A percentile compares a stretch with the other conserved stretches of the same genome.
phyloP scores from a whole-genome alignment of 805 yeast genomes.

The Helenozyma rhizophorensis region DNA sequence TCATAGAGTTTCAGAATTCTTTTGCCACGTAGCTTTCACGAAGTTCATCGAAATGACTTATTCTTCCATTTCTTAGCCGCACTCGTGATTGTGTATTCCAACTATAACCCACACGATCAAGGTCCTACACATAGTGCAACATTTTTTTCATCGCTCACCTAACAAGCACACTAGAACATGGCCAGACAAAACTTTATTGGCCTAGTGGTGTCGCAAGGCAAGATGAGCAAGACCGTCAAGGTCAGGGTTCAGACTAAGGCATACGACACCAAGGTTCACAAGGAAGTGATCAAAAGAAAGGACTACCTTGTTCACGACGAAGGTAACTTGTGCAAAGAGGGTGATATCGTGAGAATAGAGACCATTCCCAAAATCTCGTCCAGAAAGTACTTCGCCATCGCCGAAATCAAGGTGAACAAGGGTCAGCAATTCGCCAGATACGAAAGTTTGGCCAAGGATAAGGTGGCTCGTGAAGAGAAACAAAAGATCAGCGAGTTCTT shows the following conservation, averaged over 20 bases:
- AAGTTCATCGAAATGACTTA: too few species aligned
- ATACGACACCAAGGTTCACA: slow-evolving; percentile 67
- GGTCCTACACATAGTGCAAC: too few species aligned
- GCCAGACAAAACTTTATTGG: slow-evolving; percentile 90
- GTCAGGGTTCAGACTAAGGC: slow-evolving; percentile 79
- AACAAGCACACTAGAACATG: slow-evolving; percentile 49
- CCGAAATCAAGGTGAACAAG: slow-evolving; percentile 81
- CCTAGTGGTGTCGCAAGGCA: slow-evolving; percentile 91
- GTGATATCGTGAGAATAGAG: slow-evolving; percentile 92
- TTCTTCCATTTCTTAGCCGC: too few species aligned
- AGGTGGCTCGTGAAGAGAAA: slow-evolving; percentile 65
- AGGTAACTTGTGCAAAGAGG: slow-evolving; percentile 85
- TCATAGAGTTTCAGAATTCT: too few species aligned
- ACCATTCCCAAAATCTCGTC: slow-evolving; percentile 81
- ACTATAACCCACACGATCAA: too few species aligned
- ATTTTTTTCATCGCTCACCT: too few species aligned
- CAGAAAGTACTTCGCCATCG: slow-evolving; percentile 81
- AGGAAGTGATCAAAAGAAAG: slow-evolving; percentile 71
- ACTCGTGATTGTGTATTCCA: too few species aligned
- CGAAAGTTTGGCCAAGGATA: slow-evolving; percentile 64
- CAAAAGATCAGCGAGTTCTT: slow-evolving; percentile 52
- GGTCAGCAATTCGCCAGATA: slow-evolving; percentile 89
- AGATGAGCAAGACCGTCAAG: slow-evolving; percentile 92
- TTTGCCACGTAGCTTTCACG: too few species aligned
- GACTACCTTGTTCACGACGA: slow-evolving; percentile 93